Evolutionary conservation across 805 yeast species (phyloP).

Genomic region (Zygotorulaspora danielsina): DNA sequence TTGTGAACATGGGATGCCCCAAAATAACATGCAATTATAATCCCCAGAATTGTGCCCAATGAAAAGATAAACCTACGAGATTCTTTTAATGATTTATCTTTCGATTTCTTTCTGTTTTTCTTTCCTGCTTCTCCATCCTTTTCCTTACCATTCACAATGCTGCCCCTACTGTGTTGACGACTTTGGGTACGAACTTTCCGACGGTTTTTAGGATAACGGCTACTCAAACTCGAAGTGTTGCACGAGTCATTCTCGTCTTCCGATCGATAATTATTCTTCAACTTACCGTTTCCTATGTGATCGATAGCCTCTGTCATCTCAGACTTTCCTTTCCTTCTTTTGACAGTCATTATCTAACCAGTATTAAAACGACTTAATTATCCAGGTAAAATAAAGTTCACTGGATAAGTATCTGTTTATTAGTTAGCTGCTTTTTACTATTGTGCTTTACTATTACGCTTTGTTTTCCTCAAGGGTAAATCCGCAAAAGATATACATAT

Average conservation of each 20-base stretch:
- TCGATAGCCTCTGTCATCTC: not conserved
- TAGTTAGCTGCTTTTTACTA: too few species aligned
- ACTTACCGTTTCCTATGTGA: not conserved
- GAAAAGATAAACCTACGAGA: slow-evolving; percentile 59
- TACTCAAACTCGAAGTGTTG: not conserved
- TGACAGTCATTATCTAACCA: slow-evolving; percentile 6
- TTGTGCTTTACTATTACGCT: too few species aligned
- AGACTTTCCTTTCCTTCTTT: slow-evolving; percentile 3
- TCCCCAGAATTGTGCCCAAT: slow-evolving; percentile 70
- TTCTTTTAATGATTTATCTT: slow-evolving; percentile 34
- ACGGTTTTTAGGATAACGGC: not conserved
- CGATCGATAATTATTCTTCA: not conserved
- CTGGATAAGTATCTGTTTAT: slow-evolving; percentile 1
- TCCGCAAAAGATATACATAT: too few species aligned
- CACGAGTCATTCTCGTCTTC: not conserved
- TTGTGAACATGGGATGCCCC: slow-evolving; percentile 38
- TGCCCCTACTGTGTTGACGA: slow-evolving; percentile 8
- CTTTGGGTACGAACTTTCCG: slow-evolving; percentile 4
- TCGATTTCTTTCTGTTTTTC: slow-evolving; percentile 8
- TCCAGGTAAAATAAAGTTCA: too few species aligned
- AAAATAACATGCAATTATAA: slow-evolving; percentile 57
- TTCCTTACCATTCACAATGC: slow-evolving; percentile 2
- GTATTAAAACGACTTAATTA: not conserved
- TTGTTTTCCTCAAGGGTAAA: too few species aligned
- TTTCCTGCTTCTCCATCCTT: not conserved